Evolutionary conservation across 192 early-diverging fungal species (phyloP).

Genomic region (Geranomyces michiganensis): DNA sequence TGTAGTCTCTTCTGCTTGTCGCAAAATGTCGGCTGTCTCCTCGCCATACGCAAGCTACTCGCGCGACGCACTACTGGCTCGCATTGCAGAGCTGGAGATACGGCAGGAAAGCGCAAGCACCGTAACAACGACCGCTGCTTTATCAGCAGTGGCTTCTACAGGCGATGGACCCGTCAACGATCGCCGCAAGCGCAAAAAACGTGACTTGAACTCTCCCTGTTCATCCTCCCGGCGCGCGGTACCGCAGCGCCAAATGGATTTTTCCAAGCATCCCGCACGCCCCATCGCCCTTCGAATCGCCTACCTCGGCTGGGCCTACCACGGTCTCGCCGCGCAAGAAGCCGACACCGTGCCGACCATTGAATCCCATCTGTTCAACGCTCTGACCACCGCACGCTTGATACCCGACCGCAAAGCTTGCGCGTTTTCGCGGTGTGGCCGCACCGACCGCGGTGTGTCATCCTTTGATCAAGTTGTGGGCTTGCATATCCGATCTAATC

Average conservation of each 20-base stretch:
- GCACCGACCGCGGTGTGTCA: constrained; percentile 83
- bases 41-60: constrained; percentile 58
- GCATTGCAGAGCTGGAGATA: constrained; percentile 49
- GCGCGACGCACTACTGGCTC: constrained; percentile 58
- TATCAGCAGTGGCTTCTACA: not conserved
- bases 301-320: constrained; percentile 90
- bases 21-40: not conserved
- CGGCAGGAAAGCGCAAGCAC: constrained; percentile 6
- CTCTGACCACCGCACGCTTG: constrained; percentile 74
- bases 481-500: constrained; percentile 65
- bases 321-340: constrained; percentile 81
- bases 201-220: not conserved
- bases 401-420: constrained; percentile 70
- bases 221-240: not conserved
- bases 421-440: constrained; percentile 80
- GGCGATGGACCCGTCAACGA: not conserved
- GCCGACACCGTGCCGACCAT: constrained; percentile 52
- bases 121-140: not conserved
- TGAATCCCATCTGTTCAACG: constrained; percentile 84
- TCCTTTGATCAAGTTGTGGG: constrained; percentile 88
- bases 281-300: constrained; percentile 85
- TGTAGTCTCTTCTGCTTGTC: not conserved
- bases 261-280: constrained; percentile 72
- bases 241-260: constrained; percentile 64
- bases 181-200: not conserved